These are phyloP conservation scores for Euclidium syriacum DNA, from an alignment of 345 rosid genomes.

Conservation along the genomic window DNA sequence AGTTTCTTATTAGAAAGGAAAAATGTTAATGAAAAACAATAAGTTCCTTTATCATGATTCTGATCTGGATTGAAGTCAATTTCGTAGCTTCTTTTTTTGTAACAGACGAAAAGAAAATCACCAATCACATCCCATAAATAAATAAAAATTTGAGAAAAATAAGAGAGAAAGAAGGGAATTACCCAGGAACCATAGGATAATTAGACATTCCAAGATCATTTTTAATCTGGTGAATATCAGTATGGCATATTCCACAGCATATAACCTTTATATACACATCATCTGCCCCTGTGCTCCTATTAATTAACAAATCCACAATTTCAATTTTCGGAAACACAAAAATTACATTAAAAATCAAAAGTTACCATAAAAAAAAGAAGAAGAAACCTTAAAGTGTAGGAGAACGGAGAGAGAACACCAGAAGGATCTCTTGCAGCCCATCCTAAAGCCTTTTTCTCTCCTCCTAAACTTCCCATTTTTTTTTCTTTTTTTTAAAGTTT, in stretches of 20 bases:
- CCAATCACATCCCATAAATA: not conserved
- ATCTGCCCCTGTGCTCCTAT: constrained; percentile 61
- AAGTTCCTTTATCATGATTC: no score
- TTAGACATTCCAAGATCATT: constrained; percentile 51
- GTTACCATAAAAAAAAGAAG: not conserved
- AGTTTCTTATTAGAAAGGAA: no score
- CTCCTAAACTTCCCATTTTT: constrained; percentile 37
- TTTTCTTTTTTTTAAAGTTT: not conserved
- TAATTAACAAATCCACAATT: not conserved
- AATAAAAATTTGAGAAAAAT: not conserved
- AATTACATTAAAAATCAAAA: not conserved
- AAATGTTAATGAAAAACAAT: no score
- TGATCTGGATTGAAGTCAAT: not conserved
- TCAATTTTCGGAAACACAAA: not conserved
- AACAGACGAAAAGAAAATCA: not conserved
- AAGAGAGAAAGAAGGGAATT: not conserved
- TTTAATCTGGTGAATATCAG: constrained; percentile 63
- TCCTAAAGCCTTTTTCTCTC: constrained; percentile 51
- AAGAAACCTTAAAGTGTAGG: constrained; percentile 47
- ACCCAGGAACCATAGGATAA: constrained; percentile 89
- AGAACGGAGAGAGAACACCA: constrained; percentile 58
- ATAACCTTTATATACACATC: constrained; percentile 65
- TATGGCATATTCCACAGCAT: constrained; percentile 69
- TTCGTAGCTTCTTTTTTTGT: not conserved
- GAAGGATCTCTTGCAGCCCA: constrained; percentile 88